These are phyloP conservation scores for Blakeslea trispora DNA, from an alignment of 371 early-diverging fungal genomes.

Conservation along the genomic window DNA sequence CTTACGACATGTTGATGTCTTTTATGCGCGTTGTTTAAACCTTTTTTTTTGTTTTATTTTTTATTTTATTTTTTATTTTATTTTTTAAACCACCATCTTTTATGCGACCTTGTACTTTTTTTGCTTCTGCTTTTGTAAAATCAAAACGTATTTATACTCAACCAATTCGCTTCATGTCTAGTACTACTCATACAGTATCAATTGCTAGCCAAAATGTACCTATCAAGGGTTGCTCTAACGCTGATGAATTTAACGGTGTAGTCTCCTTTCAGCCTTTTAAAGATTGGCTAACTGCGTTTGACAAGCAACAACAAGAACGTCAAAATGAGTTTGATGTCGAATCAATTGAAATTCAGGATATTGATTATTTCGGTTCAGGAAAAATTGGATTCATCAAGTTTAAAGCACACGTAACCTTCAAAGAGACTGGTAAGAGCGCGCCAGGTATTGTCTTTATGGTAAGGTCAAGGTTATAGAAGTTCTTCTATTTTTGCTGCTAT, in stretches of 20 bases:
- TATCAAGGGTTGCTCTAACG: constrained; percentile 14
- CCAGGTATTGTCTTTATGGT: constrained; percentile 86
- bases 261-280: constrained; percentile 62
- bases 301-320: constrained; percentile 46
- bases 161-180: not conserved
- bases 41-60: not conserved
- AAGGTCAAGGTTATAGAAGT: no score
- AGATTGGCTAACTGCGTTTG: constrained; percentile 59
- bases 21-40: not conserved
- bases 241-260: constrained; percentile 34
- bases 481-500: no score
- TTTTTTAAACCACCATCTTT: not conserved
- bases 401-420: constrained; percentile 54
- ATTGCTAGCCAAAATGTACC: constrained; percentile 36
- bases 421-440: constrained; percentile 52
- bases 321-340: constrained; percentile 40
- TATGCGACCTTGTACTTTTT: not conserved
- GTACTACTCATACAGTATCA: constrained; percentile 5
- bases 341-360: constrained; percentile 64
- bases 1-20: not conserved
- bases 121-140: not conserved
- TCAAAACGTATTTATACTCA: not conserved
- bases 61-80: not conserved
- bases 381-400: constrained; percentile 82
- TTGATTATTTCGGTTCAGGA: constrained; percentile 65